These are phyloP conservation scores for Stipa capillata DNA, from an alignment of 176 grass and related monocot species.

Conservation along the genomic window DNA sequence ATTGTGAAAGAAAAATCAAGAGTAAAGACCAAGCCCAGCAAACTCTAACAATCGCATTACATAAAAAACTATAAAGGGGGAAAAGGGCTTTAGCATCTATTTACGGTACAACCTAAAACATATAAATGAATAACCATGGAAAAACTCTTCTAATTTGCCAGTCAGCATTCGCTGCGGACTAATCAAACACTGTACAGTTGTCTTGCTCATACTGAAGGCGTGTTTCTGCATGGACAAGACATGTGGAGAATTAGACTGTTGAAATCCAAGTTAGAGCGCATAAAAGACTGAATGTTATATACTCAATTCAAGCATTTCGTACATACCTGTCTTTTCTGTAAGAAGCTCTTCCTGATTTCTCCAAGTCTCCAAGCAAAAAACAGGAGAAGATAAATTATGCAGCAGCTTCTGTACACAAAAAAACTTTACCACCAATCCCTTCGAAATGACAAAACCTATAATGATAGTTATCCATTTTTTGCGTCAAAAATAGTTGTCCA, in stretches of 20 bases:
- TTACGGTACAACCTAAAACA: constrained; percentile 21
- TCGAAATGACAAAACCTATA: constrained; percentile 11
- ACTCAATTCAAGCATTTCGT: neutral
- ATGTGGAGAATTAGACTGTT: neutral
- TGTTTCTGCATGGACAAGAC: constrained; percentile 21
- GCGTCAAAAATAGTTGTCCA: no score
- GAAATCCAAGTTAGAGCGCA: neutral
- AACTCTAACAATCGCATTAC: neutral
- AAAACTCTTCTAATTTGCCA: constrained; percentile 20
- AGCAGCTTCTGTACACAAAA: constrained; percentile 20
- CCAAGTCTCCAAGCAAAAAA: constrained; percentile 25
- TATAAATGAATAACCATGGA: constrained; percentile 1
- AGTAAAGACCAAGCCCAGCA: neutral
- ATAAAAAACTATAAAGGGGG: constrained; percentile 15
- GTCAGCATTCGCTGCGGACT: constrained; percentile 15
- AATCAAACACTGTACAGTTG: constrained; percentile 55
- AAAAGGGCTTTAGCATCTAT: constrained; percentile 21
- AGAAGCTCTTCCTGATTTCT: constrained; percentile 30
- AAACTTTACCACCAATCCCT: neutral
- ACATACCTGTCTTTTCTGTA: constrained; percentile 36
- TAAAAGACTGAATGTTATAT: neutral
- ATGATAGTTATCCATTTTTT: constrained; percentile 9
- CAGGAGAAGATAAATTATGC: constrained; percentile 27
- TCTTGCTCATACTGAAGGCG: constrained; percentile 24
- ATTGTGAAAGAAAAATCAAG: constrained; percentile 2